Evolutionary conservation across 495 filamentous ascomycete species (phyloP).

Genomic region (Neurospora tetrasperma): DNA sequence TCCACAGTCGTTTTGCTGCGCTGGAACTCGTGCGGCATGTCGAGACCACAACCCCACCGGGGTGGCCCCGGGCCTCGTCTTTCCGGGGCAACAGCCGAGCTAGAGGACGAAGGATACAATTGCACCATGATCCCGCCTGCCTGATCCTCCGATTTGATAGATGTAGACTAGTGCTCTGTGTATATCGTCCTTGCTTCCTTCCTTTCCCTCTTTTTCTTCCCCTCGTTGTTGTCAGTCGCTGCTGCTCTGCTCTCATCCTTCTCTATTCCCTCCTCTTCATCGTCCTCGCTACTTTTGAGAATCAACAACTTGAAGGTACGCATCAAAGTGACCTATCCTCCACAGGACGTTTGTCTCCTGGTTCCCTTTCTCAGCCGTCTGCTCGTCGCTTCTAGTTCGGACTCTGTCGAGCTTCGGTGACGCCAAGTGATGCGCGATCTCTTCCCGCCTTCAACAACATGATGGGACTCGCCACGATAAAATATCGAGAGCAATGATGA

Average conservation of each 20-base stretch:
- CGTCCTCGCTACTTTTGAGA: constrained; percentile 5
- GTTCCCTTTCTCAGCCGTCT: constrained; percentile 10
- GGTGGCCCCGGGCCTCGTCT: not conserved
- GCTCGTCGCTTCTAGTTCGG: not conserved
- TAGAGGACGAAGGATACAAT: not conserved
- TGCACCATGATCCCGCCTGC: not conserved
- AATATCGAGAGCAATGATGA: not conserved
- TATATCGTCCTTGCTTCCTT: constrained; percentile 3
- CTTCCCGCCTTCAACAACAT: constrained; percentile 23
- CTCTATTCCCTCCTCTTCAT: constrained; percentile 11
- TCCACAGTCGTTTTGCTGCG: not conserved
- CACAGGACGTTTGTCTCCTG: constrained; percentile 6
- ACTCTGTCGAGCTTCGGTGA: not conserved
- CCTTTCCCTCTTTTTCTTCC: not conserved
- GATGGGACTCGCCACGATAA: not conserved
- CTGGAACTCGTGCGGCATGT: not conserved
- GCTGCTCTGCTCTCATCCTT: constrained; percentile 9
- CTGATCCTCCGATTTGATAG: not conserved
- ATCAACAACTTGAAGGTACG: constrained; percentile 1
- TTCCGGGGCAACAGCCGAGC: not conserved
- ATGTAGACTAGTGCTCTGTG: not conserved
- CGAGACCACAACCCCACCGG: not conserved
- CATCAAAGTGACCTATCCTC: not conserved
- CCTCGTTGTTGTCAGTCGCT: not conserved
- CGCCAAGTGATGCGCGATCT: not conserved